These are phyloP conservation scores for Fusarium decemcellulare DNA, from an alignment of 2,329 filamentous ascomycete genomes.

Conservation along the genomic window DNA sequence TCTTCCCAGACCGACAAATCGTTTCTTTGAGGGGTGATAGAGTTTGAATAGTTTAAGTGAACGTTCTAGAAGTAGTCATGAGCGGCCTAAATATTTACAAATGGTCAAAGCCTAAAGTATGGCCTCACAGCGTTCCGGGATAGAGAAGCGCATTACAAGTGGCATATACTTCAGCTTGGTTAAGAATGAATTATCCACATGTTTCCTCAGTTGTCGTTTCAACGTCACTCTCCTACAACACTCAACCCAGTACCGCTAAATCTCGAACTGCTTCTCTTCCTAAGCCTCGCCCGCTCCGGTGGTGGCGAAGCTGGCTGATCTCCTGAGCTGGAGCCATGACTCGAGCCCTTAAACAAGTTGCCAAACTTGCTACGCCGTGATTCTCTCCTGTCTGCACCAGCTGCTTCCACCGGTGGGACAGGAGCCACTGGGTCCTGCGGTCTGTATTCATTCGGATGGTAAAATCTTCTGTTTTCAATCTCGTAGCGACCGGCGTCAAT, in stretches of 20 bases:
- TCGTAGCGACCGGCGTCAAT: slow-evolving; percentile 44
- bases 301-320: neutral
- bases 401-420: slow-evolving; percentile 3
- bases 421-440: slow-evolving; percentile 19
- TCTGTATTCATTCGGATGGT: slow-evolving; percentile 35
- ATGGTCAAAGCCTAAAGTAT: no score
- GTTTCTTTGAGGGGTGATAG: slow-evolving; percentile 48
- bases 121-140: no score
- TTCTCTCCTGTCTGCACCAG: slow-evolving; percentile 19
- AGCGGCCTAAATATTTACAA: no score
- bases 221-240: slow-evolving; percentile 34
- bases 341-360: slow-evolving; percentile 30
- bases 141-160: no score
- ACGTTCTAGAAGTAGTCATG: no score
- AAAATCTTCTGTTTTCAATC: slow-evolving; percentile 41
- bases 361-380: slow-evolving; percentile 28
- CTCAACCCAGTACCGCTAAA: slow-evolving; percentile 23
- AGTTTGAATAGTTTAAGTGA: no score
- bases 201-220: no score
- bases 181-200: no score
- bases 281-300: slow-evolving; percentile 38
- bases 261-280: slow-evolving; percentile 40
- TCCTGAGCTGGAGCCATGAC: neutral
- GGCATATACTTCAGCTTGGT: no score
- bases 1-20: slow-evolving; percentile 60